Evolutionary conservation across 345 rosid genomes (phyloP).

Genomic region (Boechera divaricarpa): DNA sequence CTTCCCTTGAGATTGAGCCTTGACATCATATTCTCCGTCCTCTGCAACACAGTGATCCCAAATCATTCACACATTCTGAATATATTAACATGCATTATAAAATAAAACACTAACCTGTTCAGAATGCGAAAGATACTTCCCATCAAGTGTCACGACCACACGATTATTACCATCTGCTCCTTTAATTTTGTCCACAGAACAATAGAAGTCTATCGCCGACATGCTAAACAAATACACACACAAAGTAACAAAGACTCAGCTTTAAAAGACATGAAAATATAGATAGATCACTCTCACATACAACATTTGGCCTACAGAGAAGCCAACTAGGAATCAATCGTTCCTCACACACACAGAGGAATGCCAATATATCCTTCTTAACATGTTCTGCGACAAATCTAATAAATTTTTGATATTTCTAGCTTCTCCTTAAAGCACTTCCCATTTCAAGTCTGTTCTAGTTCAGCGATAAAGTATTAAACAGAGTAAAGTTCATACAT

Average conservation of each 20-base stretch:
- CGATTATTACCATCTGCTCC: conserved; percentile 90
- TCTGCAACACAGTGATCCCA: conserved; percentile 46
- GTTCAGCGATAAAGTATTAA: background rate
- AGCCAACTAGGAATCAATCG: conserved; percentile 1
- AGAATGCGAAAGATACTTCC: conserved; percentile 74
- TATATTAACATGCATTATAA: background rate
- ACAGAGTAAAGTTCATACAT: background rate
- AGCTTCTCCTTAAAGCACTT: background rate
- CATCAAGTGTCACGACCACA: conserved; percentile 79
- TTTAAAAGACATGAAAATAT: background rate
- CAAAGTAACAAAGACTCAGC: conserved; percentile 10
- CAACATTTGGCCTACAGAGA: background rate
- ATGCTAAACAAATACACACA: conserved; percentile 52
- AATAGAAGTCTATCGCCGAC: conserved; percentile 95
- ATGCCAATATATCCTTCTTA: background rate
- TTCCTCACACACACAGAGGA: background rate
- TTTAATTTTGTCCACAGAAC: conserved; percentile 89
- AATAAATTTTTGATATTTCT: background rate
- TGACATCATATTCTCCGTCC: conserved; percentile 70
- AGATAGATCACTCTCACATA: background rate
- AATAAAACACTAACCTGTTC: conserved; percentile 73
- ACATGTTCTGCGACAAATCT: background rate
- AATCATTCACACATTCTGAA: conserved; percentile 7
- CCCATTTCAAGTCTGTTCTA: background rate
- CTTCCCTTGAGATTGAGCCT: conserved; percentile 43